Conservation (phyloP, 257 asterid genomes). For the Knoxia roxburghii region DNA sequence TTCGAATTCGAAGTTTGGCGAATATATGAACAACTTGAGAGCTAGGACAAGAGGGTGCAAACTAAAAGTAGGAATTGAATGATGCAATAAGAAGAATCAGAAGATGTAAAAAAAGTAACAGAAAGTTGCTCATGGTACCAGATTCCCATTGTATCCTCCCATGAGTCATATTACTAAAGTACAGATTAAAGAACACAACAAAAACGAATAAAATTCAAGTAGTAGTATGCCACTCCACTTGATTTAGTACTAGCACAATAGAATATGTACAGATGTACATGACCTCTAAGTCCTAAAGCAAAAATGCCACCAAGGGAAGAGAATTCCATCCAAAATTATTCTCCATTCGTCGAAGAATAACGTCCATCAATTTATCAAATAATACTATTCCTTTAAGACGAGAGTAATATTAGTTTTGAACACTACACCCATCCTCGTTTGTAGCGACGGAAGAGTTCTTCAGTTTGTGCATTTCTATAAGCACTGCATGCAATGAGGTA, state of each 20-base stretch:
- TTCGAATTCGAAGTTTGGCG: no score
- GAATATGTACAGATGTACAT: constrained; percentile 13
- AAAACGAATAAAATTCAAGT: neutral
- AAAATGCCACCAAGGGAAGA: neutral
- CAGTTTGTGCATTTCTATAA: constrained; percentile 76
- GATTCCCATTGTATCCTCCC: constrained; percentile 5
- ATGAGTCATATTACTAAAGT: neutral
- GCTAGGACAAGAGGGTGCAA: no score
- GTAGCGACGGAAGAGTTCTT: constrained; percentile 48
- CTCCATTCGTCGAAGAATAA: no score
- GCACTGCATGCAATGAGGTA: constrained; percentile 82
- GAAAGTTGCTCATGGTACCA: neutral
- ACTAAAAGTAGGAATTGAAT: no score
- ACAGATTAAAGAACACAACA: neutral
- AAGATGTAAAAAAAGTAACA: neutral
- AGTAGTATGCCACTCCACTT: neutral
- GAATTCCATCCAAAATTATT: no score
- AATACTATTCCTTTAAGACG: no score
- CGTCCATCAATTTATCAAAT: no score
- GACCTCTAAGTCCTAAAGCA: constrained; percentile 1
- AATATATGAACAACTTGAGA: no score
- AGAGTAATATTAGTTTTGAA: no score
- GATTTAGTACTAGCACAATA: neutral
- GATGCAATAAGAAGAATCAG: constrained; percentile 4
- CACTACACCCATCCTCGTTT: constrained; percentile 51